Evolutionary conservation across 1,284 basidiomycete species (phyloP), one percentile per base, ranked within the genome.

Genomic region (Chalciporus sp.): DNA sequence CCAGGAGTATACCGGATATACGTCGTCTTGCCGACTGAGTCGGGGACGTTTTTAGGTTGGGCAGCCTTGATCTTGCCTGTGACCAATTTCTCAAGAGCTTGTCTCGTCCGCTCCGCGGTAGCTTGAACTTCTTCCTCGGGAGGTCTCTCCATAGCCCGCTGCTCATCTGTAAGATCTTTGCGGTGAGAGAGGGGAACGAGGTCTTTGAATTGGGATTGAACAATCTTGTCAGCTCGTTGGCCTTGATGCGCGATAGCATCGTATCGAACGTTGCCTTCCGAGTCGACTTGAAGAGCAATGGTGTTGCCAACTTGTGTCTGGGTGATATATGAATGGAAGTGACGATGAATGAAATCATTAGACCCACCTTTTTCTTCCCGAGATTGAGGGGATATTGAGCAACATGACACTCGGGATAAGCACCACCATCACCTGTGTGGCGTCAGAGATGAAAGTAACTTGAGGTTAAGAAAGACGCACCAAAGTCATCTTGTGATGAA

Each of bases 1-100:
- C 92, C 92, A 4, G 97, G 95, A 8, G 97, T 99, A 72, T 99
- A 99, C 11, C 97, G 88, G 61, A 99, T 92, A 74, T 94, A 99
- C 6, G 84, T 80, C 0, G 90, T 86, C 70, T 90, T 90, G 8
- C 88, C 90, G 55, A 88, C 84, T 17, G 82, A 80, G 57, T 90
- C 90, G 2, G 87, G 87, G 17, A 94, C 86, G 58, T 91, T 83
- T 76, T 94, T 94, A 0, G 96, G 94, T 65, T 98, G 95, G 3
- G 94, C 92, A 3, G 95, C 92, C 74, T 98, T 98, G 74, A 98
- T 98, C 73, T 97, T 98, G 49, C 92, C 92, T 49, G 92, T 90
- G 8, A 94, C 92, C 51, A 98, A 82, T 72, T 94, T 93, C 74
- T 99, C 96, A 12, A 99, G 81, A 0, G 97, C 97, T 12, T 86